Base-by-base conservation (phyloP, 371 early-diverging fungal genomes). In the Massospora cicadina region DNA sequence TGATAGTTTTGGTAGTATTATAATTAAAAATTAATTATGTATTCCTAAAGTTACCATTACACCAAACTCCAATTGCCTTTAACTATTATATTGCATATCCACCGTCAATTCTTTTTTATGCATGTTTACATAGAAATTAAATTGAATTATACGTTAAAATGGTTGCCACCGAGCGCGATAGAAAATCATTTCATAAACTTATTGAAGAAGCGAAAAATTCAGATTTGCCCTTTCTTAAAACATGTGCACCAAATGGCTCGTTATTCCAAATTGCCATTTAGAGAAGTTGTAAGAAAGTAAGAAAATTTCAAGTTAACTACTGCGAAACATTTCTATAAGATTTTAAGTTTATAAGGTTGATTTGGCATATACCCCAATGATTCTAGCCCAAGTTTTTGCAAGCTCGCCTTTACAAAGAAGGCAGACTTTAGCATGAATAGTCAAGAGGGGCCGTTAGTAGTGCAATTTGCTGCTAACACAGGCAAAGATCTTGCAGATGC, bases 171-270 rank as follows among this genome's bases (percentile, higher is more conserved):
- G 43, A 43, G 43, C 43, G 43, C 43, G 17, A 17, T 10, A 43
- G 17, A 43, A 43, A 5, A 43, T 10, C 43, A 10, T 10, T 43
- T 10, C 43, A 43, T 43, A 17, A 43, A 43, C 43, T 43, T 43
- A 10, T 43, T 10, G 43, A 43, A 17, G 17, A 43, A 10, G 43
- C 17, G 43, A 43, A 43, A 17, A 5, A 43, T 10, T 10, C 43
- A 43, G 43, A 43, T 43, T 5, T 17, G 17, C 43, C 62, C 24
- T 62, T 23, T 31, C 0, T 62, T 33, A 62, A 62, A 33, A 85
- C 93, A 5, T 87, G 90, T 66, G 97, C 95, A 1, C 95, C 97
- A 0, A n/a, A 96, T 96, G 97, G 95, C 95, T n/a, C 81, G 95
- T 33, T 94, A 97, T 71, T 92, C 92, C 66, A 97, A 95, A 67